Evolutionary conservation across 163 green algal species (phyloP).

Genomic region (Volvox carteri): DNA sequence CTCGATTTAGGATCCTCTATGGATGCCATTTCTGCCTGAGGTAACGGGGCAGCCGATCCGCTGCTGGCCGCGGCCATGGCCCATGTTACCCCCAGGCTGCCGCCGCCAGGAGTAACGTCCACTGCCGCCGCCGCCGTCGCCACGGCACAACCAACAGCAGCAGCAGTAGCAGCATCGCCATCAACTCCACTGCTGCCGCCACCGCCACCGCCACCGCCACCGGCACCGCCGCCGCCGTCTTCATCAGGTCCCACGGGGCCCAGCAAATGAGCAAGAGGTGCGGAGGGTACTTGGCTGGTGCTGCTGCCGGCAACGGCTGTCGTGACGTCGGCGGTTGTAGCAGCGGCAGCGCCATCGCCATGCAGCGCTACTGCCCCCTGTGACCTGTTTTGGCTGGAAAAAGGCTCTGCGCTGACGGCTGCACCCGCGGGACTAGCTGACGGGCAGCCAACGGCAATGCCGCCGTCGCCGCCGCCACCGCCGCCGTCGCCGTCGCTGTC

Average conservation of each 20-base stretch:
- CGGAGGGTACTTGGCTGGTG: too few relatives aligned
- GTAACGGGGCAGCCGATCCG: background rate
- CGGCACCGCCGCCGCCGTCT: background rate
- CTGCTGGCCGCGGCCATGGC: background rate
- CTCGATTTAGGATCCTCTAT: background rate
- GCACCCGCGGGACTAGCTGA: too few relatives aligned
- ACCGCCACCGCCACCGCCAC: background rate
- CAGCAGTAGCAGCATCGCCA: background rate
- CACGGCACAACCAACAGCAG: background rate
- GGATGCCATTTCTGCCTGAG: too few relatives aligned
- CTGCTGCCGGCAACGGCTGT: background rate
- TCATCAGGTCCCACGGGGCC: too few relatives aligned
- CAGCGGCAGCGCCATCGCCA: background rate
- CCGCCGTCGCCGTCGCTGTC: background rate
- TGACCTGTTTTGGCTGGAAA: background rate
- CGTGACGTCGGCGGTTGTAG: too few relatives aligned
- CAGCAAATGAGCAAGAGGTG: too few relatives aligned
- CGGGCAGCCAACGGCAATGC: too few relatives aligned
- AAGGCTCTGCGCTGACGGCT: background rate
- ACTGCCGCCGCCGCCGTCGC: background rate
- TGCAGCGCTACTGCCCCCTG: background rate
- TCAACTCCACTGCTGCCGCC: background rate
- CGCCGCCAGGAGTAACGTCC: background rate
- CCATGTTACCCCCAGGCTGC: background rate
- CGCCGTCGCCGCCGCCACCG: background rate